These are phyloP conservation scores for Seiridium cupressi DNA, from an alignment of 2,329 filamentous ascomycete species.

Conservation along the genomic window DNA sequence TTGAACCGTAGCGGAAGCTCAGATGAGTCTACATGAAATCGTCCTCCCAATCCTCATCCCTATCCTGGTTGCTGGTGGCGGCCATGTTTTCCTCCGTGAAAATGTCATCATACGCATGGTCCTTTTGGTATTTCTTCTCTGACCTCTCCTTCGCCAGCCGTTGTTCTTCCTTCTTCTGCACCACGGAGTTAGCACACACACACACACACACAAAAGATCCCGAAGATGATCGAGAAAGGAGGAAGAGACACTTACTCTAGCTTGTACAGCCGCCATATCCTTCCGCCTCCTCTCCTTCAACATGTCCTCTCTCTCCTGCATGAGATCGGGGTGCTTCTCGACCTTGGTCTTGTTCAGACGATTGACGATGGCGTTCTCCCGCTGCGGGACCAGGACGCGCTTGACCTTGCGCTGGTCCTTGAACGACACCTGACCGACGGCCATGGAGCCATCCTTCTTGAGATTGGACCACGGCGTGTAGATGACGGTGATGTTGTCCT, in stretches of 20 bases:
- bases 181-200: background rate
- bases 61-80: conserved; percentile 79
- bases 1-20: background rate
- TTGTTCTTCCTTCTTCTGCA: conserved; percentile 74
- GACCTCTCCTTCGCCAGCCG: conserved; percentile 74
- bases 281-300: conserved; percentile 68
- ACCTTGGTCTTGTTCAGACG: conserved; percentile 96
- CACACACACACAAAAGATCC: no score
- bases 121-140: conserved; percentile 90
- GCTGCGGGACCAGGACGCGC: conserved; percentile 72
- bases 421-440: conserved; percentile 90
- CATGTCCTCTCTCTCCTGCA: conserved; percentile 76
- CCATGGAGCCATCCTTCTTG: conserved; percentile 94
- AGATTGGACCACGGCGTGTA: conserved; percentile 98
- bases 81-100: conserved; percentile 81
- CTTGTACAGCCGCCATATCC: conserved; percentile 62
- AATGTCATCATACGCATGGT: conserved; percentile 95
- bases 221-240: background rate
- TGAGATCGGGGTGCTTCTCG: conserved; percentile 82
- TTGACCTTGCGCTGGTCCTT: conserved; percentile 85
- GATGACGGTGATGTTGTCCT: conserved; percentile 93
- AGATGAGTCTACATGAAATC: conserved; percentile 77
- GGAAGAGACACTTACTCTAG: conserved; percentile 49
- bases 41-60: conserved; percentile 74
- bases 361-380: conserved; percentile 91